Evolutionary conservation across 2,329 filamentous ascomycete species (phyloP), one percentile per base, ranked within the genome.

Genomic region (Diplodia mutila): DNA sequence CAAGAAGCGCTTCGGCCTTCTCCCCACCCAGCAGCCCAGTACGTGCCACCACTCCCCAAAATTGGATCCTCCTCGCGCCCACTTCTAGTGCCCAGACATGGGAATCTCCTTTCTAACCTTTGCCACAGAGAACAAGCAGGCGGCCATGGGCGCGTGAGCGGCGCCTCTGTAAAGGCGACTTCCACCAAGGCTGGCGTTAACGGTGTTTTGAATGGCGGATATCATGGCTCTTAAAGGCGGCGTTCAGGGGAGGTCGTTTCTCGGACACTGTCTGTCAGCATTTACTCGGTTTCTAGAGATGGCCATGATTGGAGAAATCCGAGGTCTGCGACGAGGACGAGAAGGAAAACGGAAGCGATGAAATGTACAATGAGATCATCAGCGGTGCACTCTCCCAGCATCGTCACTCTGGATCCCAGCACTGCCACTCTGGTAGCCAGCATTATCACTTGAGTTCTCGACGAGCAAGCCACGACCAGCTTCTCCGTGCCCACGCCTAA

Each of bases 1-100:
- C 76, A 97, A 97, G 90, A 93, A 92, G 85, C 87, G 95, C 77
- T 98, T 97, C 78, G 90, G 90, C 59, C 86, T 97, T 71, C 88
- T 98, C 70, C 83, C 97, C 79, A 95, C 91, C 65, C 92, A 97
- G 85, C 90, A 97, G 85, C 90, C 89, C 79, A 85, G 87, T 80
- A 51, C 55, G 63, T 66, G 61, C 16, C 8, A 39, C 27, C 8
- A 32, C 25, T n/a, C n/a, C 42, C 29, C 7, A 25, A 14, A 37
- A 9, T 11, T 21, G 6, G 42, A 11, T n/a, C 2, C n/a, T 46
- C 9, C 18, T n/a, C 42, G 42, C 42, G 8, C 42, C 42, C 7
- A 42, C 16, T n/a, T 6, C 8, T 42, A 16, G 25, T 25, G 57
- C 48, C 21, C 5, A 12, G 8, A 51, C 14, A 27, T 21, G 23